Evolutionary conservation across 2,329 filamentous ascomycete species (phyloP).

Genomic region (Pezicula rhizophila): DNA sequence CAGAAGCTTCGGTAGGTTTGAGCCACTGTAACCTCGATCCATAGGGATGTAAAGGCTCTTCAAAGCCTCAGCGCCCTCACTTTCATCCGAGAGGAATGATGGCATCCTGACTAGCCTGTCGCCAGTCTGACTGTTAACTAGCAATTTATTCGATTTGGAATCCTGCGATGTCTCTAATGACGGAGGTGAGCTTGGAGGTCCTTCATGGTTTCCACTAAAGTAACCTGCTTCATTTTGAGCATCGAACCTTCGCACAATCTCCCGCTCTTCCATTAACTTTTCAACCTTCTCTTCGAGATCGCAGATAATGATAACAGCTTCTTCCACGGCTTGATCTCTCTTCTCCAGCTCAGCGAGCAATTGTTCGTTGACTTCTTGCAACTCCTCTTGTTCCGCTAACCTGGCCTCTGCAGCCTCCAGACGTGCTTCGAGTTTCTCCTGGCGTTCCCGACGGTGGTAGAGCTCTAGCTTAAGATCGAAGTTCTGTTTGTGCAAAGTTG

Average conservation of each 20-base stretch:
- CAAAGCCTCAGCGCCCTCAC: slow-evolving; percentile 53
- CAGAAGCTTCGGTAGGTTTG: slow-evolving; percentile 42
- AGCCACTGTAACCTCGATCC: slow-evolving; percentile 35
- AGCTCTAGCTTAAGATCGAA: slow-evolving; percentile 72
- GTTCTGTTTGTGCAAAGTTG: slow-evolving; percentile 67
- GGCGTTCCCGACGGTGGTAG: slow-evolving; percentile 61
- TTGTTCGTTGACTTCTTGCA: slow-evolving; percentile 52
- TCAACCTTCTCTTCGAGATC: slow-evolving; percentile 55
- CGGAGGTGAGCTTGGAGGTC: slow-evolving; percentile 21
- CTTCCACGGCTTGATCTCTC: slow-evolving; percentile 63
- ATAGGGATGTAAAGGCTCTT: slow-evolving; percentile 47
- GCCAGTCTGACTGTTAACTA: too few relatives aligned
- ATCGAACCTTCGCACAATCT: slow-evolving; percentile 47
- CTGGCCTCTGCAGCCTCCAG: slow-evolving; percentile 45
- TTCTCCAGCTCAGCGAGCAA: slow-evolving; percentile 57
- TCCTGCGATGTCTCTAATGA: background rate
- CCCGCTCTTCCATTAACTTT: slow-evolving; percentile 45
- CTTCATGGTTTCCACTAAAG: slow-evolving; percentile 12
- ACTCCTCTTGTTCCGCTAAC: slow-evolving; percentile 37
- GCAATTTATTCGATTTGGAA: too few relatives aligned
- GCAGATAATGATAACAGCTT: slow-evolving; percentile 66
- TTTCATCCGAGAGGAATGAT: slow-evolving; percentile 57
- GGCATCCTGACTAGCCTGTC: slow-evolving; percentile 46
- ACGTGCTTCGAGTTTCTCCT: slow-evolving; percentile 51
- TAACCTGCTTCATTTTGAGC: slow-evolving; percentile 21